These are phyloP conservation scores for Austroboletus olivaceoglutinosus DNA, from an alignment of 1,284 basidiomycete genomes.

Conservation along the genomic window DNA sequence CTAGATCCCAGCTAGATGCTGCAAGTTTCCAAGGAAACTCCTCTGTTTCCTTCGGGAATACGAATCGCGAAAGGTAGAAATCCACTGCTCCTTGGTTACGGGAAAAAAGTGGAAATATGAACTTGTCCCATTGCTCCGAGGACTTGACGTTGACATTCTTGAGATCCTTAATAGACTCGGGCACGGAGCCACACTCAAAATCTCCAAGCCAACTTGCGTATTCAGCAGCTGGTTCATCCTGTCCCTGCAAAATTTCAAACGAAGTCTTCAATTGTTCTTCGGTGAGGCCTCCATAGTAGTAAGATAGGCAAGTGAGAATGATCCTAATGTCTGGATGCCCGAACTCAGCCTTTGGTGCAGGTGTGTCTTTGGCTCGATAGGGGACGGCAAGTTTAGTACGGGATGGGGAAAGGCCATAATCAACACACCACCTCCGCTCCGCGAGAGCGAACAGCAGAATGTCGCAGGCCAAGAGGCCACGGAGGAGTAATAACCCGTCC, in stretches of 20 bases:
- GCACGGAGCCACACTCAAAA: slow-evolving; percentile 16
- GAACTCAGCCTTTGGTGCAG: slow-evolving; percentile 47
- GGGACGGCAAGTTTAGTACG: slow-evolving; percentile 28
- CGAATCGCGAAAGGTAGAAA: slow-evolving; percentile 42
- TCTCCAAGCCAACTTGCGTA: slow-evolving; percentile 43
- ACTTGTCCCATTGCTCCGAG: slow-evolving; percentile 28
- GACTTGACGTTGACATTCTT: slow-evolving; percentile 40
- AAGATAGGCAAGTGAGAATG: slow-evolving; percentile 46
- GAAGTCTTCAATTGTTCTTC: slow-evolving; percentile 35
- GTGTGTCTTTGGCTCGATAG: slow-evolving; percentile 30
- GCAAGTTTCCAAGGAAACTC: slow-evolving; percentile 45
- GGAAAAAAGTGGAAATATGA: slow-evolving; percentile 36
- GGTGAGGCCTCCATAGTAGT: slow-evolving; percentile 49
- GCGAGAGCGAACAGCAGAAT: slow-evolving; percentile 39
- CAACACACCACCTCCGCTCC: slow-evolving; percentile 46
- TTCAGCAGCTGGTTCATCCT: slow-evolving; percentile 41
- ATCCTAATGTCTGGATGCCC: slow-evolving; percentile 52
- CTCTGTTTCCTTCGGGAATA: slow-evolving; percentile 35
- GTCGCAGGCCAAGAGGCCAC: slow-evolving; percentile 42
- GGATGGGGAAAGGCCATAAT: slow-evolving; percentile 40
- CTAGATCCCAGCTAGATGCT: slow-evolving; percentile 51
- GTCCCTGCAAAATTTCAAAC: slow-evolving; percentile 39
- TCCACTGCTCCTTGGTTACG: slow-evolving; percentile 42
- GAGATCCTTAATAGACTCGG: slow-evolving; percentile 16
- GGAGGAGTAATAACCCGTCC: slow-evolving; percentile 38